Conservation (phyloP, 2,329 filamentous ascomycete species). For the Cadophora sp. region DNA sequence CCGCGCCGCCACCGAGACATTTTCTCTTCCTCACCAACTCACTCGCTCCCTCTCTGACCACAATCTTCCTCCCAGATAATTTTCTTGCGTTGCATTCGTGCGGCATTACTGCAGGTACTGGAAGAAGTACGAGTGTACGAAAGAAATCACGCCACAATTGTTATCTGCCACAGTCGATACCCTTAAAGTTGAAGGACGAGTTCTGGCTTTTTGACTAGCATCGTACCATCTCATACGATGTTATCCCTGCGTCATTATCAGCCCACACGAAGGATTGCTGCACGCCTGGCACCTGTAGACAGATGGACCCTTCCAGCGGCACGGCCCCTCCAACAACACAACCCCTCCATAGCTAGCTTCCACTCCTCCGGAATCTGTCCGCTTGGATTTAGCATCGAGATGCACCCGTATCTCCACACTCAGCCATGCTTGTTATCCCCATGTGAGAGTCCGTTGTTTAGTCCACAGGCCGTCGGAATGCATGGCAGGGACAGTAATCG, state of each 20-base stretch:
- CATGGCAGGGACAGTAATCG: neutral
- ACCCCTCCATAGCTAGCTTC: neutral
- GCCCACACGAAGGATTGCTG: slow-evolving; percentile 9
- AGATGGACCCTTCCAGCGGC: neutral
- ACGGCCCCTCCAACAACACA: too few species aligned
- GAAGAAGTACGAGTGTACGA: slow-evolving; percentile 7
- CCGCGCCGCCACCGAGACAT: slow-evolving; percentile 2
- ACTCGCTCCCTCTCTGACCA: too few species aligned
- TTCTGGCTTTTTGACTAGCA: neutral
- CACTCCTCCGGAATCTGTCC: slow-evolving; percentile 8
- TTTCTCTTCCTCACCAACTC: neutral
- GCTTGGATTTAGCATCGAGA: neutral
- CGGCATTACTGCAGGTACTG: slow-evolving; percentile 8
- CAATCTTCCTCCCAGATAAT: neutral
- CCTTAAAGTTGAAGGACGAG: neutral
- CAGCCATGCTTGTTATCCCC: neutral
- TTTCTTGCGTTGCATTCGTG: neutral
- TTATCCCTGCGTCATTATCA: slow-evolving; percentile 23
- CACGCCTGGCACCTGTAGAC: too few species aligned
- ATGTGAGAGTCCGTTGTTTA: neutral
- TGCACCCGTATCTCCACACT: neutral
- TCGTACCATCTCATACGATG: slow-evolving; percentile 22
- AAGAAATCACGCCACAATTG: neutral
- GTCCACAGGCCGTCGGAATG: neutral
- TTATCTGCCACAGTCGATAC: neutral